Evolutionary conservation across 2,329 filamentous ascomycete species (phyloP).

Genomic region (Aspergillus udagawae): DNA sequence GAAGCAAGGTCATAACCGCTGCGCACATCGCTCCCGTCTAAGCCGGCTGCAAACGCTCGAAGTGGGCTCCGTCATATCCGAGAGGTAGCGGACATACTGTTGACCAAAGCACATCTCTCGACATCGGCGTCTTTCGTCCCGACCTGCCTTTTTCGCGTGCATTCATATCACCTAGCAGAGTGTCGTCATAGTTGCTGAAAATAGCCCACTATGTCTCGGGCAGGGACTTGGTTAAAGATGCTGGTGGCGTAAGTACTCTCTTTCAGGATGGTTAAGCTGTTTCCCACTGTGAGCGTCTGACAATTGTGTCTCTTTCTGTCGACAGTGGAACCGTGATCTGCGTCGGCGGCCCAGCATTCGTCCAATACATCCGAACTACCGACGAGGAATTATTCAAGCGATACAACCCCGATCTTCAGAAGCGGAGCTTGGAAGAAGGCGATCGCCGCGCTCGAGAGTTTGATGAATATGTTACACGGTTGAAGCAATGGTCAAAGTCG

Average conservation of each 20-base stretch:
- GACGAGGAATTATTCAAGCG: slow-evolving; percentile 86
- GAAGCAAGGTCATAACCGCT: neutral
- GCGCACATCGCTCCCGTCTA: too few relatives aligned
- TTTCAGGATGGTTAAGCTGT: slow-evolving; percentile 4
- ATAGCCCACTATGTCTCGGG: slow-evolving; percentile 39
- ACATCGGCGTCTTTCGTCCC: neutral
- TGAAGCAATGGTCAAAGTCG: slow-evolving; percentile 88
- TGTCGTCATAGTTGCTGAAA: neutral
- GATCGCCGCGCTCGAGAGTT: slow-evolving; percentile 78
- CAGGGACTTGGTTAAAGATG: slow-evolving; percentile 62
- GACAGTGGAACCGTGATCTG: slow-evolving; percentile 65
- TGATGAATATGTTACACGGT: slow-evolving; percentile 74
- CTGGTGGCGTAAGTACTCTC: slow-evolving; percentile 56
- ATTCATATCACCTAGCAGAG: neutral
- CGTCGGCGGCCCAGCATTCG: slow-evolving; percentile 80
- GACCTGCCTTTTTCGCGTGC: neutral
- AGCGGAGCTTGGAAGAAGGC: slow-evolving; percentile 75
- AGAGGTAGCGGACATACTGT: too few relatives aligned
- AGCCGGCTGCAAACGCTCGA: neutral
- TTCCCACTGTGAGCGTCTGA: neutral
- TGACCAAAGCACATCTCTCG: neutral
- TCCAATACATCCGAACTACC: slow-evolving; percentile 67
- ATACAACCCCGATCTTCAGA: slow-evolving; percentile 94
- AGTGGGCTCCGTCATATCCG: neutral
- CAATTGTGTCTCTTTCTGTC: slow-evolving; percentile 4